Evolutionary conservation across 352 stramenopile genomes (phyloP), one percentile per base, ranked within the genome.

Genomic region (Pythium insidiosum): DNA sequence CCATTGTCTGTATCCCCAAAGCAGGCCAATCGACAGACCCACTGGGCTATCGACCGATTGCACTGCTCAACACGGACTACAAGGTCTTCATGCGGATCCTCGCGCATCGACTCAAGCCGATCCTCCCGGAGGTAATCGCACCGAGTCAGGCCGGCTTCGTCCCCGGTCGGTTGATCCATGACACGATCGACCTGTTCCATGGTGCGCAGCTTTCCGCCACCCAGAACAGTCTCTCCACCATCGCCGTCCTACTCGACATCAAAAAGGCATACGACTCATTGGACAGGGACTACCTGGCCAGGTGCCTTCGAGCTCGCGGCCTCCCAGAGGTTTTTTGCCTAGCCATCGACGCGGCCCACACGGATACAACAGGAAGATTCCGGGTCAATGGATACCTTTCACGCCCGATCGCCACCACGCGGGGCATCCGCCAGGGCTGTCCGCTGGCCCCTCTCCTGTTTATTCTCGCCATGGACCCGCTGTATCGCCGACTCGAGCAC

Each of bases 41-140:
- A 10, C 31, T 50, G 3, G 21, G 11, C 1, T 42, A 50, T 21
- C 23, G 44, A 13, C 36, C 36, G 1, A 45, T 52, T 13, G 34
- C 51, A 28, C 38, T 46, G 26, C 20, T 44, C 23, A 50, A 44
- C 20, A 46, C 30, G 0, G 40, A 56, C 10, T 56, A 47, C 24
- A 50, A 47, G 30, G 25, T 56, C 3, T 35, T 21, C n/a, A 55
- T 15, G 12, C 6, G 19, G 2, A 5, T 39, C 22, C 20, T 52
- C 4, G n/a, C 11, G 2, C 9, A 2, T 3, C 34, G 45, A 6
- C 2, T 44, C 20, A 20, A 30, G 25, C 2, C 35, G 1, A 1
- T 33, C 0, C 23, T 52, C 18, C 18, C 7, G 1, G n/a, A 13
- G 2, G 9, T 44, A 1, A 18, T 52, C 16, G 3, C 6, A 3